Percentiles rank a stretch among this genome's conserved stretches.
Conservation (phyloP, 2,329 filamentous ascomycete species). For the Verticillium longisporum region DNA sequence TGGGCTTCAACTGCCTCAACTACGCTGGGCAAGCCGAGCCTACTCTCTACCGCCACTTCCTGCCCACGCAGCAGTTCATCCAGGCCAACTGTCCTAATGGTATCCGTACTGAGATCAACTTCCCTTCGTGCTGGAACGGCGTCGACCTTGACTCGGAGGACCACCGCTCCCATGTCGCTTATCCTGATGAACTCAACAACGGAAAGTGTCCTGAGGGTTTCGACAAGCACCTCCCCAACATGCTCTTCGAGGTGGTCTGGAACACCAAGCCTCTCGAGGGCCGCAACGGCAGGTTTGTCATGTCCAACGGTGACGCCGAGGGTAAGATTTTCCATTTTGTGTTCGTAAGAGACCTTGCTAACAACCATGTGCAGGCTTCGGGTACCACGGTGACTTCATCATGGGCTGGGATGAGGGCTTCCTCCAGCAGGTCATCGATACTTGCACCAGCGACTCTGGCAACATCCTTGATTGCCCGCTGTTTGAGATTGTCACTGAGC, state of each 20-base stretch:
- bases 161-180: conserved; percentile 65
- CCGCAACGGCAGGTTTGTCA: conserved; percentile 61
- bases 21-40: conserved; percentile 61
- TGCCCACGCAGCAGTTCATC: conserved; percentile 74
- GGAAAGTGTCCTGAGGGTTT: conserved; percentile 68
- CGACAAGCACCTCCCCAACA: conserved; percentile 59
- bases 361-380: conserved; percentile 44
- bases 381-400: conserved; percentile 76
- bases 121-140: conserved; percentile 86
- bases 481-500: conserved; percentile 63
- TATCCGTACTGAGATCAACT: conserved; percentile 76
- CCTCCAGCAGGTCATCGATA: conserved; percentile 64
- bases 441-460: conserved; percentile 67
- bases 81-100: conserved; percentile 79
- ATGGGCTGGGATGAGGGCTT: conserved; percentile 67
- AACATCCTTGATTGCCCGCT: conserved; percentile 65
- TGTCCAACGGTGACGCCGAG: conserved; percentile 72
- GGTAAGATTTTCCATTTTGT: conserved; percentile 35
- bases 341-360: conserved; percentile 4
- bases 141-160: conserved; percentile 47
- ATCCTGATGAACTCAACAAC: conserved; percentile 68
- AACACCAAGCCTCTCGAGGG: conserved; percentile 59
- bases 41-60: conserved; percentile 71
- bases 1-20: conserved; percentile 95
- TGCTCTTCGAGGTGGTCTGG: conserved; percentile 86